Evolutionary conservation across 257 asterid genomes (phyloP).

Genomic region (Jacaranda mimosifolia): DNA sequence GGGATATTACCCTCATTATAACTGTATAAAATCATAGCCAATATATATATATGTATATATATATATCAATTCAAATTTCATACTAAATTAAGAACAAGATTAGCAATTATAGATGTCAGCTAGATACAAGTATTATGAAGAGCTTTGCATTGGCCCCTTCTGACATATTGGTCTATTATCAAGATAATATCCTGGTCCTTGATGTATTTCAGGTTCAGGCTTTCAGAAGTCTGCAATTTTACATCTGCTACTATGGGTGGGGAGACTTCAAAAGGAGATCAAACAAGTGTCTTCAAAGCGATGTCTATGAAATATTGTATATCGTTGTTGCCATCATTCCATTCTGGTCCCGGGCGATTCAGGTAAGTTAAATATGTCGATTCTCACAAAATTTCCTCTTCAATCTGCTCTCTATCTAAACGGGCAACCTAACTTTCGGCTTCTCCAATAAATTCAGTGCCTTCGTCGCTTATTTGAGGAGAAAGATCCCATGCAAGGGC

Average conservation of each 20-base stretch:
- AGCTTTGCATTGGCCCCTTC: too few relatives aligned
- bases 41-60: constrained; percentile 1
- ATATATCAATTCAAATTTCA: neutral
- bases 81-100: neutral
- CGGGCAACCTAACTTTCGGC: neutral
- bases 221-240: constrained; percentile 71
- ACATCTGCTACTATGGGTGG: constrained; percentile 72
- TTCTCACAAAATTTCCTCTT: neutral
- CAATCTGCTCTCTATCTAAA: neutral
- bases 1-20: neutral
- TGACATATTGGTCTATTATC: too few relatives aligned
- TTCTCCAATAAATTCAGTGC: constrained; percentile 48
- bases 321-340: constrained; percentile 72
- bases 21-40: neutral
- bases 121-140: neutral
- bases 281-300: constrained; percentile 36
- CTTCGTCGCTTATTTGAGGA: constrained; percentile 71
- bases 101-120: neutral
- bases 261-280: constrained; percentile 67
- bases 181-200: too few relatives aligned
- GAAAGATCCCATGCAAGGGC: constrained; percentile 54
- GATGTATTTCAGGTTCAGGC: constrained; percentile 72
- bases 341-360: constrained; percentile 68
- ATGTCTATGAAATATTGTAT: constrained; percentile 43
- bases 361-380: constrained; percentile 48